These are phyloP conservation scores for Lasiodiplodia theobromae DNA, from an alignment of 2,329 filamentous ascomycete species.

Conservation along the genomic window DNA sequence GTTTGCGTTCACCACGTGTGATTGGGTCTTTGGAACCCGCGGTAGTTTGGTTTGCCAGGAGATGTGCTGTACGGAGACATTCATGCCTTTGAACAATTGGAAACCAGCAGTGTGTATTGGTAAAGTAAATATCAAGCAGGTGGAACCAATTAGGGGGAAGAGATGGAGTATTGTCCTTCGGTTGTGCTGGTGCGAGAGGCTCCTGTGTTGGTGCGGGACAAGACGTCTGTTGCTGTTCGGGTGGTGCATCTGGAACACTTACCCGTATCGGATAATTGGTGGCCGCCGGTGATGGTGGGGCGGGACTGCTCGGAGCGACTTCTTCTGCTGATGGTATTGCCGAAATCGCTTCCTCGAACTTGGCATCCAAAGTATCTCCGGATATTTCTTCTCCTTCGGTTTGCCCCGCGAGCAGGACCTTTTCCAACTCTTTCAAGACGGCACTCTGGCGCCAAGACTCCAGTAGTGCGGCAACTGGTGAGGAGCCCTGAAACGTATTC, in stretches of 20 bases:
- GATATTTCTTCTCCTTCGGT: not conserved
- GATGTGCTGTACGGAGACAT: not conserved
- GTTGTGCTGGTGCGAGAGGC: not conserved
- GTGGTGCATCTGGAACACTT: not conserved
- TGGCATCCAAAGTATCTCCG: not conserved
- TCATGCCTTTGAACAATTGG: not conserved
- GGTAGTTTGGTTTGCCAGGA: not conserved
- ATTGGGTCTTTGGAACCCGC: not conserved
- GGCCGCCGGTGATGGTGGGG: not conserved
- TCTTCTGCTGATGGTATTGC: not conserved
- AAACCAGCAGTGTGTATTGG: conserved; percentile 7
- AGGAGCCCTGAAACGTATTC: not conserved
- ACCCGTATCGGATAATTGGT: not conserved
- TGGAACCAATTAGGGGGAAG: not conserved
- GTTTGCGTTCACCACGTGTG: not conserved
- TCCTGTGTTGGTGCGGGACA: not conserved
- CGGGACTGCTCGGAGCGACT: too few relatives aligned
- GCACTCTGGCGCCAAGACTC: not conserved
- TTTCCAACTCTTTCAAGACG: not conserved
- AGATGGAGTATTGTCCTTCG: not conserved
- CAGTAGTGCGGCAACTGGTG: not conserved
- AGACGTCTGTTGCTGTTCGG: not conserved
- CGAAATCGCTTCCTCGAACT: not conserved
- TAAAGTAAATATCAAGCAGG: not conserved
- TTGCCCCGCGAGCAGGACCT: not conserved